Evolutionary conservation across 768 basidiomycete species (phyloP).

Genomic region (Hypsizygus marmoreus): DNA sequence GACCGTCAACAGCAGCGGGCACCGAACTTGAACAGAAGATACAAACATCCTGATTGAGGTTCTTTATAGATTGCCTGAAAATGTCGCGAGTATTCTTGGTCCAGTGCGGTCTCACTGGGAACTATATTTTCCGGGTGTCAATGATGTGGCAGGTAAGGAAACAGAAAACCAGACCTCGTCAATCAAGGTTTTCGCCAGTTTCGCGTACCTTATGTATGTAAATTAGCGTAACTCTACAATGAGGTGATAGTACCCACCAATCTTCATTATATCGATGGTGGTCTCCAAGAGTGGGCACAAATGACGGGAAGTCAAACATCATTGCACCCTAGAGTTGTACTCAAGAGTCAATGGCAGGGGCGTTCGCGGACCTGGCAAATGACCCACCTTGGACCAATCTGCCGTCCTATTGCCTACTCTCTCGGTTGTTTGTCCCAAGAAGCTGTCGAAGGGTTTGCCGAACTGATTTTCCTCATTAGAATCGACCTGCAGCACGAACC

Average conservation of each 20-base stretch:
- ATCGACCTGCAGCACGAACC: neutral
- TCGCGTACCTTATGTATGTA: slow-evolving; percentile 13
- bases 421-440: slow-evolving; percentile 37
- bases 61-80: slow-evolving; percentile 29
- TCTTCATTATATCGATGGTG: slow-evolving; percentile 35
- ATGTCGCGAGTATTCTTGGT: slow-evolving; percentile 36
- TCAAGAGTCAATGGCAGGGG: neutral
- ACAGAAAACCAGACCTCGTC: slow-evolving; percentile 26
- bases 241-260: slow-evolving; percentile 23
- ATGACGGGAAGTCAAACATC: slow-evolving; percentile 41
- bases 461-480: slow-evolving; percentile 23
- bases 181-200: slow-evolving; percentile 28
- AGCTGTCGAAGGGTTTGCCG: slow-evolving; percentile 36
- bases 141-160: neutral
- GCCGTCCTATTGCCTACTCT: slow-evolving; percentile 29
- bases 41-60: slow-evolving; percentile 34
- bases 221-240: neutral
- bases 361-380: neutral
- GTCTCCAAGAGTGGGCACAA: slow-evolving; percentile 32
- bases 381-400: slow-evolving; percentile 37
- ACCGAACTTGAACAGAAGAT: neutral
- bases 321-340: slow-evolving; percentile 29
- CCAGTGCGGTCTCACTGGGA: slow-evolving; percentile 39
- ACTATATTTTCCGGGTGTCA: slow-evolving; percentile 18
- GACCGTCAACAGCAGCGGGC: neutral